Conservation (phyloP, 2,329 filamentous ascomycete genomes). For the Grosmannia serpens region DNA sequence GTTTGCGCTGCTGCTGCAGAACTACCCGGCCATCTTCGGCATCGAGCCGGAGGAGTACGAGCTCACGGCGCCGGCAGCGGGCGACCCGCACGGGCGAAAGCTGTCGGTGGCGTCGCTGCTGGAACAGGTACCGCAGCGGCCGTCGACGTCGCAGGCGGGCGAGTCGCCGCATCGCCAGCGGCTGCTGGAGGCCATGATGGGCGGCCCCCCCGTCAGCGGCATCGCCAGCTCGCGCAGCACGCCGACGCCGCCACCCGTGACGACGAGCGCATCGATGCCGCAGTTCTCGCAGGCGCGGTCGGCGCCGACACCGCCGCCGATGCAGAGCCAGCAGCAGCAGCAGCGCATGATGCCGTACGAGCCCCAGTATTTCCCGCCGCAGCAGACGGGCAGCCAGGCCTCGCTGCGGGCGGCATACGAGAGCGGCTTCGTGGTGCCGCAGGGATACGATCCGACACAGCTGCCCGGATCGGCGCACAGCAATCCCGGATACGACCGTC, state of each 20-base stretch:
- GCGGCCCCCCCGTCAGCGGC: not conserved
- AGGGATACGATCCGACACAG: slow-evolving; percentile 24
- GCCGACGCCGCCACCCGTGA: slow-evolving; percentile 37
- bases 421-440: slow-evolving; percentile 23
- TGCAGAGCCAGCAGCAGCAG: slow-evolving; percentile 3
- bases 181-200: slow-evolving; percentile 27
- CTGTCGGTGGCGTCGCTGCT: slow-evolving; percentile 13
- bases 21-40: slow-evolving; percentile 79
- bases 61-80: slow-evolving; percentile 31
- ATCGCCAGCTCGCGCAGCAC: slow-evolving; percentile 29
- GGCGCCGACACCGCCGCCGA: slow-evolving; percentile 34
- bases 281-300: slow-evolving; percentile 16
- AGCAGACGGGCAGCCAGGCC: slow-evolving; percentile 17
- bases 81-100: slow-evolving; percentile 16
- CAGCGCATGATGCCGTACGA: slow-evolving; percentile 30
- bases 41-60: slow-evolving; percentile 54
- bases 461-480: slow-evolving; percentile 15
- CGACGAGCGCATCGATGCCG: slow-evolving; percentile 3
- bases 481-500: slow-evolving; percentile 26
- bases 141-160: slow-evolving; percentile 37
- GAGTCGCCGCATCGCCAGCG: slow-evolving; percentile 42
- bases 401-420: slow-evolving; percentile 34
- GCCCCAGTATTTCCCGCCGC: slow-evolving; percentile 28
- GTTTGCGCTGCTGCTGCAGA: slow-evolving; percentile 86
- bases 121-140: slow-evolving; percentile 29